A percentile compares a stretch with the other conserved stretches of the same genome.
Conservation (phyloP, 176 grass and related monocot genomes). For the Rhipidocladum racemiflorum region DNA sequence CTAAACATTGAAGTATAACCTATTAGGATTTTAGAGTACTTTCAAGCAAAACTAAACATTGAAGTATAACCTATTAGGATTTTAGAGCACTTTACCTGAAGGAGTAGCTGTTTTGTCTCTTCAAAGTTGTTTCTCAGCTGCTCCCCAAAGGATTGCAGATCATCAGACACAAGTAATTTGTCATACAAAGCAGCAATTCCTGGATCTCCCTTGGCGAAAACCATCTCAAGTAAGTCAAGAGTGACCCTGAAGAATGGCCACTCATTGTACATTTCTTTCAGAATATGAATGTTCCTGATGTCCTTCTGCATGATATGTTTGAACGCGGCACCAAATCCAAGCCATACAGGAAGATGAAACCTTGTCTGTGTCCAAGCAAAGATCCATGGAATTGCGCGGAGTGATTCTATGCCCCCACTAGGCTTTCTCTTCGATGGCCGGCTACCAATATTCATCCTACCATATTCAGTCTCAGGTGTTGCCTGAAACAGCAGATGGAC, state of each 20-base stretch:
- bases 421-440: constrained; percentile 96
- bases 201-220: constrained; percentile 98
- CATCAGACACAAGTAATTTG: constrained; percentile 80
- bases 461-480: constrained; percentile 93
- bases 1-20: background rate
- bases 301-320: constrained; percentile 77
- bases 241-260: constrained; percentile 99
- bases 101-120: constrained; percentile 83
- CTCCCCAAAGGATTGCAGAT: constrained; percentile 74
- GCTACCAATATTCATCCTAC: constrained; percentile 99
- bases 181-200: constrained; percentile 90
- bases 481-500: constrained; percentile 53
- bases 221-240: constrained; percentile 97
- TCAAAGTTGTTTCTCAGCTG: constrained; percentile 77
- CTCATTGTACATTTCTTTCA: constrained; percentile 97
- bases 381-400: constrained; percentile 98
- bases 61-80: background rate
- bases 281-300: constrained; percentile 64
- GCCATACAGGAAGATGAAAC: constrained; percentile 98
- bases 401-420: constrained; percentile 90
- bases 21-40: background rate
- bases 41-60: constrained; percentile 26
- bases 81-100: constrained; percentile 60
- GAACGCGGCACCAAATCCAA: constrained; percentile 86
- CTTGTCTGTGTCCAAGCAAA: constrained; percentile 99